A percentile compares a stretch with the other conserved stretches of the same genome.
Conservation (phyloP, 192 early-diverging fungal species). For the Martensiomyces pterosporus region DNA sequence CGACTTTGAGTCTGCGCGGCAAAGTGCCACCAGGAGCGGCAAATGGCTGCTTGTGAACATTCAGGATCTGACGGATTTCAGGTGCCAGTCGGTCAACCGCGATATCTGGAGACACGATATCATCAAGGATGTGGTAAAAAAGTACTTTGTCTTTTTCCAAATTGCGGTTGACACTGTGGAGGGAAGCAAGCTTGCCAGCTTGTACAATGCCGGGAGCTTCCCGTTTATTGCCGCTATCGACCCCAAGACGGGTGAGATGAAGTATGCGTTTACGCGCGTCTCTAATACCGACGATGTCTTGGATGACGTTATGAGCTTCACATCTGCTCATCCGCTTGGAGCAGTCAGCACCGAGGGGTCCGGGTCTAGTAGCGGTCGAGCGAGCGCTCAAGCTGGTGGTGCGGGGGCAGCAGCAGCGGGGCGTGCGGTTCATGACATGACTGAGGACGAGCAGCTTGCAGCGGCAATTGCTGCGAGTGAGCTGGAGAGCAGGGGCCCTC, state of each 20-base stretch:
- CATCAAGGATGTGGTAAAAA: constrained; percentile 72
- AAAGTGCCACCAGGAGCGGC: constrained; percentile 51
- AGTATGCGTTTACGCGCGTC: constrained; percentile 62
- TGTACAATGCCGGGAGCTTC: constrained; percentile 66
- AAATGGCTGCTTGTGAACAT: constrained; percentile 89
- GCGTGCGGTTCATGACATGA: constrained; percentile 55
- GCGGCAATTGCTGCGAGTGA: constrained; percentile 77
- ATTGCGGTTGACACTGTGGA: constrained; percentile 62
- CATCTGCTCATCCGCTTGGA: constrained; percentile 18
- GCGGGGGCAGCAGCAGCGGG: constrained; percentile 4
- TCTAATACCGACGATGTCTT: constrained; percentile 64
- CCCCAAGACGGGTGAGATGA: constrained; percentile 83
- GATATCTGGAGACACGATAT: constrained; percentile 84
- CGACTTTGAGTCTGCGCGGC: constrained; percentile 67
- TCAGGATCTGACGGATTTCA: constrained; percentile 79
- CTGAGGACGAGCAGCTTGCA: constrained; percentile 86
- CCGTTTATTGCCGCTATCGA: constrained; percentile 90
- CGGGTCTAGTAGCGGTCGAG: neutral
- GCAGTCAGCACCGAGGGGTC: constrained; percentile 6
- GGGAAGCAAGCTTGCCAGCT: constrained; percentile 64
- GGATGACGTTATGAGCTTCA: constrained; percentile 64
- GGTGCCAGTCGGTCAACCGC: constrained; percentile 85
- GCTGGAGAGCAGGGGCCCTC: constrained; percentile 16
- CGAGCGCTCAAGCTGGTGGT: constrained; percentile 2
- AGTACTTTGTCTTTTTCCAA: constrained; percentile 85